These are phyloP conservation scores for Prunus kanzakura DNA, from an alignment of 306 rosid species.

Conservation along the genomic window DNA sequence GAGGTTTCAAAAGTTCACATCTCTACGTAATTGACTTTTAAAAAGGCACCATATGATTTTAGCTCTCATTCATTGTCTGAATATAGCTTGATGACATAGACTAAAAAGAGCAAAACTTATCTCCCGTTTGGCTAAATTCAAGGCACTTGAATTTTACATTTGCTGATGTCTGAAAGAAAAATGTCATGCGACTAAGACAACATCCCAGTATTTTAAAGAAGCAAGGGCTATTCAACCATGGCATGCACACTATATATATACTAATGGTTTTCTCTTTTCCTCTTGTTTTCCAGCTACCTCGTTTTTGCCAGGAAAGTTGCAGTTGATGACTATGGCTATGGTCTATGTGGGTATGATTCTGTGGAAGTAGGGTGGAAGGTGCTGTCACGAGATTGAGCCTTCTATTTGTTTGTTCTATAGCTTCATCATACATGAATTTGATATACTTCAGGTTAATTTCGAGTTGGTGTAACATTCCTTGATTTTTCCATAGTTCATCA, in stretches of 20 bases:
- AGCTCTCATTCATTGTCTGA: background rate
- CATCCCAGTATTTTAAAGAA: background rate
- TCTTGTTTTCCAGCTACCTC: conserved; percentile 44
- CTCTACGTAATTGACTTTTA: conserved; percentile 17
- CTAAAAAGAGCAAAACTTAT: no score
- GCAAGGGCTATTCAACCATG: background rate
- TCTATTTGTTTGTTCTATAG: background rate
- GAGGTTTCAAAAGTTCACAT: conserved; percentile 5
- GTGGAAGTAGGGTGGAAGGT: conserved; percentile 37
- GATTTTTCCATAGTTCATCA: conserved; percentile 19
- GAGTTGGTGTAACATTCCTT: conserved; percentile 7
- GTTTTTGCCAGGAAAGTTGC: conserved; percentile 43
- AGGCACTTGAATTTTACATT: no score
- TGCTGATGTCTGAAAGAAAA: no score
- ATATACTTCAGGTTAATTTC: background rate
- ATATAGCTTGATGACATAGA: no score
- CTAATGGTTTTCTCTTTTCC: background rate
- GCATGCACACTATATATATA: background rate
- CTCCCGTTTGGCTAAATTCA: no score
- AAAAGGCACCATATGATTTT: background rate
- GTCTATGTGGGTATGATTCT: conserved; percentile 42
- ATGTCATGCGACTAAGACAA: no score
- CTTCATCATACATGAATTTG: background rate
- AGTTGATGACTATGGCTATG: conserved; percentile 42
- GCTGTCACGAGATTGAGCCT: background rate